Conservation (phyloP, 805 yeast genomes). For the Hemisphaericaspora nanyangensis region DNA sequence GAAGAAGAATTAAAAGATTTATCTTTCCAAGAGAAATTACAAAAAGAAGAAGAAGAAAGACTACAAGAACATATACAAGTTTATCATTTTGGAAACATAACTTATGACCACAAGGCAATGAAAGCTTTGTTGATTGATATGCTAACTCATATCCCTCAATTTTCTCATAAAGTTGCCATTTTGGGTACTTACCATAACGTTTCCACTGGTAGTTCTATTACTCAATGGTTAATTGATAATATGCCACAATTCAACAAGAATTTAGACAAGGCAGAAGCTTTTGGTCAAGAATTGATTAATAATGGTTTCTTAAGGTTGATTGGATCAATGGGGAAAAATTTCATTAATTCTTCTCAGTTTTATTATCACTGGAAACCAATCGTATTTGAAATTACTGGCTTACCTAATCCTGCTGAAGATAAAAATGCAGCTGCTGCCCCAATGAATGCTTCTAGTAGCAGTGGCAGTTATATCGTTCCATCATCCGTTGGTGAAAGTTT, state of each 20-base stretch:
- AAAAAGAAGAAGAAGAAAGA: constrained; percentile 9
- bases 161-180: constrained; percentile 58
- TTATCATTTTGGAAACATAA: constrained; percentile 30
- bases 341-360: constrained; percentile 72
- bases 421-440: not conserved
- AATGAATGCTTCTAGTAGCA: not conserved
- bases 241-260: constrained; percentile 40
- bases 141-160: constrained; percentile 43
- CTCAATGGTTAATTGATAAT: constrained; percentile 54
- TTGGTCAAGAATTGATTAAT: constrained; percentile 69
- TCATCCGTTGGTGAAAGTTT: not conserved
- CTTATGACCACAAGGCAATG: constrained; percentile 25
- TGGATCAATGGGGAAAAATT: constrained; percentile 54
- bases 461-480: not conserved
- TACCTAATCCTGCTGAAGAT: not conserved
- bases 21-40: constrained; percentile 9
- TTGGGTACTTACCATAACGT: constrained; percentile 65
- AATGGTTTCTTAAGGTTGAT: constrained; percentile 61
- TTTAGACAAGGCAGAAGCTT: constrained; percentile 58
- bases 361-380: constrained; percentile 77
- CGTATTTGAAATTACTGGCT: constrained; percentile 48
- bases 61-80: constrained; percentile 15
- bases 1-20: constrained; percentile 24
- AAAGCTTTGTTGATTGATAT: constrained; percentile 33
- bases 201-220: constrained; percentile 57